Percentiles rank a stretch among this genome's conserved stretches.
Conservation (phyloP, 2,329 filamentous ascomycete species). For the Colletotrichum tamarilloi region DNA sequence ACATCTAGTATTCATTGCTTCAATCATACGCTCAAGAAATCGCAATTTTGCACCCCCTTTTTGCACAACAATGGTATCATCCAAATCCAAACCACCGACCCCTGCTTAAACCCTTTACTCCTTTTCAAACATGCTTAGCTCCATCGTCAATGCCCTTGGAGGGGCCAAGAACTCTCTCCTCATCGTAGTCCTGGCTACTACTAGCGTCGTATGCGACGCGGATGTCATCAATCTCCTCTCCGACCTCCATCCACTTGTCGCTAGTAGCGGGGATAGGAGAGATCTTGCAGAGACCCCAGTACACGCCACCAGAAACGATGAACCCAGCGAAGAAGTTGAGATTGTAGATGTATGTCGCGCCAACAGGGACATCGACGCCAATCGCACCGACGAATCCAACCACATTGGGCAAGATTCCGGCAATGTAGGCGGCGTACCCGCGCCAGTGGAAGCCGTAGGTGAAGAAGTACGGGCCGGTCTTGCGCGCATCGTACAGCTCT, state of each 20-base stretch:
- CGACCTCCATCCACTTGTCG: constrained; percentile 81
- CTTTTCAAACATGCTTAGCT: constrained; percentile 5
- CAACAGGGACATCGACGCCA: constrained; percentile 76
- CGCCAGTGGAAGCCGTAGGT: constrained; percentile 82
- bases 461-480: constrained; percentile 78
- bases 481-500: constrained; percentile 80
- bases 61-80: constrained; percentile 28
- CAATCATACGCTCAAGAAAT: not conserved
- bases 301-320: constrained; percentile 72
- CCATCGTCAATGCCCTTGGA: constrained; percentile 8
- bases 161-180: constrained; percentile 39
- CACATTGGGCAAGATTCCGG: constrained; percentile 88
- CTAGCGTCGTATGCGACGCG: constrained; percentile 57
- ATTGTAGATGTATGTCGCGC: constrained; percentile 88
- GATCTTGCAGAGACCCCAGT: constrained; percentile 76
- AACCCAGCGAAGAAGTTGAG: constrained; percentile 93
- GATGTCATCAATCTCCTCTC: constrained; percentile 68
- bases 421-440: constrained; percentile 84
- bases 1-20: not conserved
- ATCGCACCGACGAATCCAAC: constrained; percentile 90
- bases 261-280: constrained; percentile 81
- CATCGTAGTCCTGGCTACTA: constrained; percentile 52
- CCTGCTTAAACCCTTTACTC: not conserved
- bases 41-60: not conserved
- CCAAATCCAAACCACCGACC: not conserved